Conservation (phyloP, 805 yeast genomes). For the Nakazawaea pomicola region DNA sequence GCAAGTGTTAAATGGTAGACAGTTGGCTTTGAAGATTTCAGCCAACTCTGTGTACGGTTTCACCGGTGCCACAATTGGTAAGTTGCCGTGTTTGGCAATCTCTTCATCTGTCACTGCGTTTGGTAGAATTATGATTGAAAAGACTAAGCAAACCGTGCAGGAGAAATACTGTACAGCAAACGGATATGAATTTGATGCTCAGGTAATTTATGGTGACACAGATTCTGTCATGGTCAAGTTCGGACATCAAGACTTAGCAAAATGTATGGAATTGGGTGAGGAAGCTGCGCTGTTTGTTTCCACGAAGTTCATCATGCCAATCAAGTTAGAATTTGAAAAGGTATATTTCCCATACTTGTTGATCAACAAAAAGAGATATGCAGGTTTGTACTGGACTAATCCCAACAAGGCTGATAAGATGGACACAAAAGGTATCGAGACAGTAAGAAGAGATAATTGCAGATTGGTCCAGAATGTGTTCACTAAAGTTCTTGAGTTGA, state of each 20-base stretch:
- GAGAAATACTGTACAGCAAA: slow-evolving; percentile 71
- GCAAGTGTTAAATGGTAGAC: slow-evolving; percentile 95
- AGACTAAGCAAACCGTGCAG: slow-evolving; percentile 83
- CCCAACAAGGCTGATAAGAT: slow-evolving; percentile 91
- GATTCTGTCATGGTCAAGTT: slow-evolving; percentile 99
- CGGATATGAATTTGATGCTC: slow-evolving; percentile 80
- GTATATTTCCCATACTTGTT: slow-evolving; percentile 92
- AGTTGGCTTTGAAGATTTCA: slow-evolving; percentile 89
- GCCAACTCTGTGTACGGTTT: slow-evolving; percentile 99
- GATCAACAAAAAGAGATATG: slow-evolving; percentile 94
- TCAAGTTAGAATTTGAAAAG: slow-evolving; percentile 93
- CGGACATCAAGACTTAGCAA: slow-evolving; percentile 73
- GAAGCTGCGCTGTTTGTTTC: slow-evolving; percentile 93
- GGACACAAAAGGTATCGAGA: slow-evolving; percentile 98
- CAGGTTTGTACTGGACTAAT: slow-evolving; percentile 94
- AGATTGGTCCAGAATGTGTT: slow-evolving; percentile 91
- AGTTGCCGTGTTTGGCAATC: slow-evolving; percentile 92
- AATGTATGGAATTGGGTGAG: slow-evolving; percentile 87
- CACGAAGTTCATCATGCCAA: slow-evolving; percentile 72
- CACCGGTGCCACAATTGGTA: slow-evolving; percentile 98
- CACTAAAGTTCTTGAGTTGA: slow-evolving; percentile 80
- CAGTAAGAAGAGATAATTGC: slow-evolving; percentile 97
- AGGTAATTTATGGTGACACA: slow-evolving; percentile 96
- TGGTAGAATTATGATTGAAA: slow-evolving; percentile 96
- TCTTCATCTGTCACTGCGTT: slow-evolving; percentile 94